phyloP scores from a whole-genome alignment of 2,329 filamentous ascomycete genomes.

The Fusarium sacchari region DNA sequence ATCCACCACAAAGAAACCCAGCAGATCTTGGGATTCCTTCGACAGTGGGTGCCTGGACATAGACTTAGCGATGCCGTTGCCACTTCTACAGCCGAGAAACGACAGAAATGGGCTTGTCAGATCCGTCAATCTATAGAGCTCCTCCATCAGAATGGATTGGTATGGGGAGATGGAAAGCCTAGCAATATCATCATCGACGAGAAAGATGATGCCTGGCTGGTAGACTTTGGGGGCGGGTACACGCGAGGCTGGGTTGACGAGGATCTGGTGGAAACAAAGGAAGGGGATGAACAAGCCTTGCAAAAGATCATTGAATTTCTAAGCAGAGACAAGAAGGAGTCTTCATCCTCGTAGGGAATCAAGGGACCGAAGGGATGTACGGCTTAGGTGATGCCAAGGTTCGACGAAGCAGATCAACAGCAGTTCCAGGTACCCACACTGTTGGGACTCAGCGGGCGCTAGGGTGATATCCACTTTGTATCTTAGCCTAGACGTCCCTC shows the following conservation, averaged over 20 bases:
- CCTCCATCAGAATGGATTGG: neutral
- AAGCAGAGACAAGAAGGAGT: accelerated
- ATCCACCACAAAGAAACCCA: neutral
- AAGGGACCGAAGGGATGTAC: neutral
- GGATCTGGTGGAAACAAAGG: accelerated
- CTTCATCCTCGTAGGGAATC: accelerated
- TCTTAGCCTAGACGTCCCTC: accelerated
- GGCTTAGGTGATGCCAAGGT: neutral
- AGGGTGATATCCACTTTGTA: neutral
- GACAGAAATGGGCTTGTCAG: neutral
- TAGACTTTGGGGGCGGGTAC: neutral
- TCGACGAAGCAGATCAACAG: neutral
- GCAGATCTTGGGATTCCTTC: neutral
- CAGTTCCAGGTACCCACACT: neutral
- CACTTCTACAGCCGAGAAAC: accelerated
- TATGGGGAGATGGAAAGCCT: neutral
- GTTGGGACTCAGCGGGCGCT: neutral
- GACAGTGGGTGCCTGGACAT: neutral
- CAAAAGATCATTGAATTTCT: accelerated
- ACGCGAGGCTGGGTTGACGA: neutral
- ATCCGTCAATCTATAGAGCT: accelerated
- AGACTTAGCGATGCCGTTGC: neutral
- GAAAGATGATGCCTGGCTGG: neutral
- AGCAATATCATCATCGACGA: neutral
- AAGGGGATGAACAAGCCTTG: neutral